Evolutionary conservation across 257 asterid species (phyloP), one percentile per base, ranked within the genome.

Genomic region (Fraxinus pennsylvanica): DNA sequence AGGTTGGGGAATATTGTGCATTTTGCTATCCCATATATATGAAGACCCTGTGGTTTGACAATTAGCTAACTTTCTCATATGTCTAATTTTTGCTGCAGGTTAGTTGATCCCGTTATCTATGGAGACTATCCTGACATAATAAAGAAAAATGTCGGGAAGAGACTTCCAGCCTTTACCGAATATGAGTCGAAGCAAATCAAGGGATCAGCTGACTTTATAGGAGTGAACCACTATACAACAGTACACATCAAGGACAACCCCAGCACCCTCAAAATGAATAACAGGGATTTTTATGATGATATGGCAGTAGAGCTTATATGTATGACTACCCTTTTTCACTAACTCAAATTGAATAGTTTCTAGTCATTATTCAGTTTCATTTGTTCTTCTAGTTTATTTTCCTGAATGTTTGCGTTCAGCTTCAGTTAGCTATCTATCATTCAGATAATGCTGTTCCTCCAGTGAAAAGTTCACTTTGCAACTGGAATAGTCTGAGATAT

Each of bases 111-210:
- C 4, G 57, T 90, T 68, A 71, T 88, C 1, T 84, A 75, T 68
- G 97, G 93, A 69, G 92, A 88, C 84, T 91, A 91, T 83, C 97
- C 93, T 21, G 90, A 82, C 21, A 43, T 38, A 50, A 5, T 91
- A 9, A 91, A 86, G 82, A 79, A 82, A 71, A 80, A 77, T 19
- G 95, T 76, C 25, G 82, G 86, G 71, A 3, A 80, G 54, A 88
- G 90, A 75, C 74, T 91, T 38, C 95, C 97, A 35, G 82, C 73
- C 78, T 75, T 91, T 72, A 85, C 89, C 9, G 33, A 74, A 35
- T 30, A 71, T 9, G 91, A 91, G 75, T 84, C 84, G 5, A 80
- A 85, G 78, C 87, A 83, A 72, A 76, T 90, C 6, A 90, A 87
- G 86, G 92, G 91, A 54, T 86, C 95, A 6, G 25, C 72, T 68